A percentile compares a stretch with the other conserved stretches of the same genome.
Conservation (phyloP, 345 rosid species). For the Hypericum perforatum region DNA sequence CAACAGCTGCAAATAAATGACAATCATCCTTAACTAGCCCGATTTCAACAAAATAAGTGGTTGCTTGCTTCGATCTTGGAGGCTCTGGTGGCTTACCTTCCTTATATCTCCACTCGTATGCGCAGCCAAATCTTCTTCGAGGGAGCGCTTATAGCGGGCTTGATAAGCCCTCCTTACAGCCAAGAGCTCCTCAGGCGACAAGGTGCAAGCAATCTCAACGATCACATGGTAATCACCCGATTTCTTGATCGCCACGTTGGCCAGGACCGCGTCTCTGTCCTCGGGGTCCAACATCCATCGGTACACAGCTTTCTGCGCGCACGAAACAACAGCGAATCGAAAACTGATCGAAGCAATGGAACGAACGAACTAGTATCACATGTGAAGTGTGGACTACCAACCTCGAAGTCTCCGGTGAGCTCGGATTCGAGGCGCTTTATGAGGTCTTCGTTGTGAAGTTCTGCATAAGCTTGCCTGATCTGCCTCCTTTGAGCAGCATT, state of each 20-base stretch:
- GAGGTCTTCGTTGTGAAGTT: slow-evolving; percentile 1
- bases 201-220: slow-evolving; percentile 38
- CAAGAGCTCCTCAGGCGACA: slow-evolving; percentile 56
- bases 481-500: slow-evolving; percentile 46
- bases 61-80: too few species aligned
- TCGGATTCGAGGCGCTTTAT: slow-evolving; percentile 4
- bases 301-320: slow-evolving; percentile 16
- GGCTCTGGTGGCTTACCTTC: slow-evolving; percentile 23
- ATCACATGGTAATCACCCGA: slow-evolving; percentile 31
- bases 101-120: slow-evolving; percentile 45
- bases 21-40: not conserved
- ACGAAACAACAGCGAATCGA: not conserved
- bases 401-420: slow-evolving; percentile 3
- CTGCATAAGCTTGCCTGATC: slow-evolving; percentile 16
- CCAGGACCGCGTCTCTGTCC: slow-evolving; percentile 25
- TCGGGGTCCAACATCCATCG: slow-evolving; percentile 25
- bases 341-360: not conserved
- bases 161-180: slow-evolving; percentile 47
- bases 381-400: not conserved
- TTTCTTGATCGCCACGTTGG: slow-evolving; percentile 19
- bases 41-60: not conserved
- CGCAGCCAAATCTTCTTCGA: slow-evolving; percentile 66
- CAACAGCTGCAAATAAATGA: slow-evolving; percentile 31
- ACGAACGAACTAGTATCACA: not conserved
- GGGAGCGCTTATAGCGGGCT: slow-evolving; percentile 47